phyloP scores from a whole-genome alignment of 1,284 basidiomycete genomes.

The Cryptococcus floricola region DNA sequence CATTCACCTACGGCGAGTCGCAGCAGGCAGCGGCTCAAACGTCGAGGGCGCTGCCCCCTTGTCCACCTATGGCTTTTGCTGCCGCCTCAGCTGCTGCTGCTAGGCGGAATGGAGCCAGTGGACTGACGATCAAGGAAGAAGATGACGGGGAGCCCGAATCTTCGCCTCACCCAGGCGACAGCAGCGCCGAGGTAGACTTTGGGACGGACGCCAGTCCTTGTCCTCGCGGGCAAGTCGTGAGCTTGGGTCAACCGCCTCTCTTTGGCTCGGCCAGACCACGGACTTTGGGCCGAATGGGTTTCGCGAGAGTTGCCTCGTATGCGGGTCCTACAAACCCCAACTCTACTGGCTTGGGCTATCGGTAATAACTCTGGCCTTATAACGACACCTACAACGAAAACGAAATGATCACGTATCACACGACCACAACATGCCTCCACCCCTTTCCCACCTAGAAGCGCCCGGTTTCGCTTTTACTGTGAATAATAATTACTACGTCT shows the following conservation, averaged over 20 bases:
- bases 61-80: slow-evolving; percentile 41
- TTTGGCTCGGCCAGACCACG: slow-evolving; percentile 44
- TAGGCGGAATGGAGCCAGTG: slow-evolving; percentile 22
- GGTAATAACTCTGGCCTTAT: neutral
- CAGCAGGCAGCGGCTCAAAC: slow-evolving; percentile 2
- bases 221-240: slow-evolving; percentile 19
- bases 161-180: slow-evolving; percentile 16
- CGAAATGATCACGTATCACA: neutral
- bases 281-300: slow-evolving; percentile 18
- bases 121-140: slow-evolving; percentile 33
- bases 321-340: slow-evolving; percentile 18
- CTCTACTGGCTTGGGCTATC: neutral
- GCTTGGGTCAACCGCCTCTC: slow-evolving; percentile 31
- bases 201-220: slow-evolving; percentile 32
- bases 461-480: neutral
- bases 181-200: slow-evolving; percentile 10
- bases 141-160: slow-evolving; percentile 35
- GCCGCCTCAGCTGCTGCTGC: slow-evolving; percentile 38
- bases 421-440: neutral
- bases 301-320: slow-evolving; percentile 26
- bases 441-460: neutral
- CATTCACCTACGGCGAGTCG: slow-evolving; percentile 76
- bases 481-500: neutral
- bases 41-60: slow-evolving; percentile 23
- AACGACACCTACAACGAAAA: neutral